Conservation (phyloP, 1,284 basidiomycete genomes). For the Melampsora abietis-canadensis region DNA sequence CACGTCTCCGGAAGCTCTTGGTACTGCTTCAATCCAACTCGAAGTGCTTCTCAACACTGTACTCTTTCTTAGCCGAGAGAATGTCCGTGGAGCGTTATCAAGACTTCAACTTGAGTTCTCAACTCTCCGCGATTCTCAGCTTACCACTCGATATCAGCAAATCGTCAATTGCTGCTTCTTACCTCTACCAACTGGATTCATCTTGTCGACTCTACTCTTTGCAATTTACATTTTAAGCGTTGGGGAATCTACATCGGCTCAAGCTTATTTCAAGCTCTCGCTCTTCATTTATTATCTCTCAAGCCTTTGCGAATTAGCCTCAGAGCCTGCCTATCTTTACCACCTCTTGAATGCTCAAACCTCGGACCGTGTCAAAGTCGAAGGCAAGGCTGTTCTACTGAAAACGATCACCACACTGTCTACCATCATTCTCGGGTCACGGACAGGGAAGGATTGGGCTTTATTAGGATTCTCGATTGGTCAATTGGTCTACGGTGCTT, state of each 20-base stretch:
- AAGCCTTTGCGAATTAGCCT: constrained; percentile 69
- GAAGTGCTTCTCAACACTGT: constrained; percentile 82
- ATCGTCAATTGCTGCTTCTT: constrained; percentile 61
- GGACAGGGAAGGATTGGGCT: constrained; percentile 52
- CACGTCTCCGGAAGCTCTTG: constrained; percentile 78
- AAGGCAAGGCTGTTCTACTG: constrained; percentile 72
- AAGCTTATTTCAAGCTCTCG: constrained; percentile 65
- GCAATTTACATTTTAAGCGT: constrained; percentile 60
- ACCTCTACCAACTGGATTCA: constrained; percentile 62
- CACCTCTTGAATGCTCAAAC: constrained; percentile 46
- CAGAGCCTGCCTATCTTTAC: constrained; percentile 79
- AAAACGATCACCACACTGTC: constrained; percentile 70
- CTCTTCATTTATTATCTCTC: constrained; percentile 69
- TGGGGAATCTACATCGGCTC: constrained; percentile 59
- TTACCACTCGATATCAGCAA: constrained; percentile 31
- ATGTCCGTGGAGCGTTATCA: constrained; percentile 76
- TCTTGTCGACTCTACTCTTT: constrained; percentile 58
- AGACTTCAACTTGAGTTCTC: constrained; percentile 50
- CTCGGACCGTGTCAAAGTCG: constrained; percentile 52
- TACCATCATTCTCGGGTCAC: constrained; percentile 59
- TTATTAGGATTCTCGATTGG: constrained; percentile 77
- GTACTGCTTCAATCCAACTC: constrained; percentile 79
- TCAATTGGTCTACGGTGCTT: constrained; percentile 67
- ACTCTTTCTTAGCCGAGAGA: constrained; percentile 86
- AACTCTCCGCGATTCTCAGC: background rate